Base-by-base conservation (phyloP, 1,139 yeast species). In the Kluyveromyces sp. region DNA sequence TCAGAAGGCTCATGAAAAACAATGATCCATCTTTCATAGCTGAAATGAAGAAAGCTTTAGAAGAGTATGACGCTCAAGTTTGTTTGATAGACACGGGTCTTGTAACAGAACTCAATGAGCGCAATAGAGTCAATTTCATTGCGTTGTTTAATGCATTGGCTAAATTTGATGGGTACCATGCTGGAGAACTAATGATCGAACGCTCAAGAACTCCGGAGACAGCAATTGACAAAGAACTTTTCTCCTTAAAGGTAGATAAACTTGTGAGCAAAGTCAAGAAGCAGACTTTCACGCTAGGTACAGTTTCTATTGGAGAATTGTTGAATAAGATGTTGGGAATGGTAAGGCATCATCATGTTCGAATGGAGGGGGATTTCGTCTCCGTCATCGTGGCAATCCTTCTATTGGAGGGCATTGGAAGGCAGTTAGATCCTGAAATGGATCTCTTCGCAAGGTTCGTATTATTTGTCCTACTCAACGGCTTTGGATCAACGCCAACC, bases 331-430 rank as follows among this genome's bases (percentile, higher is more conserved):
- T 92, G 70, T 71, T 92, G 48, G 71, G 80, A 1, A 88, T 92
- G 96, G 97, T 94, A 15, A 73, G 97, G 46, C 70, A 72, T 15
- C 98, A 92, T 61, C 99, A 94, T 63, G 98, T 92, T 17, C 74
- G 96, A 59, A 85, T 94, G 96, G 99, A 92, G 58, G 94, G 95
- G 6, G 98, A 92, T 62, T 92, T 92, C 58, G 82, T 92, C 39
- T 87, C 95, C 20, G 95, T 94, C 22, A 84, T 92, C 15, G 88
- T 92, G 33, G 95, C 97, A 1, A 88, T 92, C 31, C 66, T 92
- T 42, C 70, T 92, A 47, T 67, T 92, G 46, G 98, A 92, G 65
- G 98, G 98, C 12, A 85, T 92, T 45, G 98, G 98, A 17, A 73
- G 97, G 60, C 95, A 85, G 63, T 70, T 92, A 46, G 95, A 92